phyloP scores from a whole-genome alignment of 208 protist species.

The Crithidia bombi region DNA sequence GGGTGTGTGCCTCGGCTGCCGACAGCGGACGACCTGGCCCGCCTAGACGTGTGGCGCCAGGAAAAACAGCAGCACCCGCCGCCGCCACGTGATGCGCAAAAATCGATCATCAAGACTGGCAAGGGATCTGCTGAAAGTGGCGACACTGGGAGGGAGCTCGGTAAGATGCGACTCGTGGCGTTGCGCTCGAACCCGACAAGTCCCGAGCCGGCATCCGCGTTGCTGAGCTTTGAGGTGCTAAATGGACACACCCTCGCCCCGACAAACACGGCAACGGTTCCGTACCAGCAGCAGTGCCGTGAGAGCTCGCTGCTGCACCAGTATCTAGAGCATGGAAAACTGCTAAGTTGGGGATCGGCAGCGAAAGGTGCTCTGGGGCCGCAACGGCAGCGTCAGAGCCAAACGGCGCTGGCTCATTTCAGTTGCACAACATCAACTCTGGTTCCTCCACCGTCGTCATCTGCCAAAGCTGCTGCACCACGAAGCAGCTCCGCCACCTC shows the following conservation, averaged over 20 bases:
- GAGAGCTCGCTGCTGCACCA: conserved; percentile 25
- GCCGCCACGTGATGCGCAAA: conserved; percentile 8
- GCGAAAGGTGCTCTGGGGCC: conserved; percentile 40
- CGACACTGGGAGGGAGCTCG: background rate
- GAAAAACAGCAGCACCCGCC: conserved; percentile 2
- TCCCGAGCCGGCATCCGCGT: conserved; percentile 10
- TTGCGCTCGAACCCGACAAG: conserved; percentile 7
- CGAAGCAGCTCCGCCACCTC: background rate
- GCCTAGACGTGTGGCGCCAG: conserved; percentile 17
- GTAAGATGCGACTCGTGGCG: conserved; percentile 6
- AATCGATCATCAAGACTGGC: conserved; percentile 7
- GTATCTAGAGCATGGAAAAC: conserved; percentile 38
- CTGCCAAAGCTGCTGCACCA: background rate
- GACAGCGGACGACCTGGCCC: conserved; percentile 20
- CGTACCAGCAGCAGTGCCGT: conserved; percentile 14
- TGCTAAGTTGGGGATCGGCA: conserved; percentile 45
- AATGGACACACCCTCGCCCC: conserved; percentile 16
- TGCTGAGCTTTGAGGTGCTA: conserved; percentile 18
- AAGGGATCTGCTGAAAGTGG: conserved; percentile 2
- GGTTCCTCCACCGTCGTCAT: background rate
- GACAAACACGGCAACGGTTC: conserved; percentile 7
- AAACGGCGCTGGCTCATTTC: background rate
- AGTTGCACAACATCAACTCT: background rate
- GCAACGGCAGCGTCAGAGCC: conserved; percentile 3
- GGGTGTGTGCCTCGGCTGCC: conserved; percentile 63